Base-by-base conservation (phyloP, 2,329 filamentous ascomycete genomes). In the Decorospora gaudefroyi region DNA sequence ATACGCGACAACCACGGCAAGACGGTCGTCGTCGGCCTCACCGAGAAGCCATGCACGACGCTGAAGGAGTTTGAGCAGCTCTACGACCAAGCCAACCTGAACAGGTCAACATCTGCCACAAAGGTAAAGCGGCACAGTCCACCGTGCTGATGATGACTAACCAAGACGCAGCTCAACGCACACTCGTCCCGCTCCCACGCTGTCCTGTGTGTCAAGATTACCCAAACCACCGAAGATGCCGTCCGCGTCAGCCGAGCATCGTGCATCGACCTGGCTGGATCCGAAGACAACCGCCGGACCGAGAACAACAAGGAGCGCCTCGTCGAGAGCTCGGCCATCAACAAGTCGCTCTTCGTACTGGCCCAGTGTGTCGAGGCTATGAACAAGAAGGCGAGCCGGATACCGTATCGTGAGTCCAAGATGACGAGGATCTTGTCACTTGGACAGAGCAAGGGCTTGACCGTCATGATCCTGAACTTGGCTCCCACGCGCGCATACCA, bases 351-450 rank as follows among this genome's bases (percentile, higher is more conserved):
- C 5, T 97, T 97, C 62, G 91, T 96, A 12, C 75, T 97, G 34
- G 92, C 90, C 29, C 90, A 96, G 68, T 97, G 92, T 61, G 92
- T 97, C 39, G 92, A 97, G 67, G 92, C 92, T 42, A 97, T 97
- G 65, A 88, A 87, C 62, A 83, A 82, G 66, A 85, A 85, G 61
- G 81, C 84, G 48, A 69, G 72, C 59, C 83, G 92, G 22, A 92
- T 97, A 62, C 92, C 93, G 0, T 97, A 95, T 69, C 81, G 92
- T 43, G 92, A 96, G 68, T 93, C 88, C 40, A 96, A 97, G 76
- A 96, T 97, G 92, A 97, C 93, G 1, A 82, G 92, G 32, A 96
- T 97, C 42, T 73, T 97, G 17, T 92, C 88, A 0, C 74, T 97
- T 6, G 92, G 92, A 2, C 92, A 96, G 73, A 96, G 97, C 73